Percentiles rank a stretch among this genome's conserved stretches.
phyloP scores from a whole-genome alignment of 306 rosid species.

The Trifolium fragiferum region DNA sequence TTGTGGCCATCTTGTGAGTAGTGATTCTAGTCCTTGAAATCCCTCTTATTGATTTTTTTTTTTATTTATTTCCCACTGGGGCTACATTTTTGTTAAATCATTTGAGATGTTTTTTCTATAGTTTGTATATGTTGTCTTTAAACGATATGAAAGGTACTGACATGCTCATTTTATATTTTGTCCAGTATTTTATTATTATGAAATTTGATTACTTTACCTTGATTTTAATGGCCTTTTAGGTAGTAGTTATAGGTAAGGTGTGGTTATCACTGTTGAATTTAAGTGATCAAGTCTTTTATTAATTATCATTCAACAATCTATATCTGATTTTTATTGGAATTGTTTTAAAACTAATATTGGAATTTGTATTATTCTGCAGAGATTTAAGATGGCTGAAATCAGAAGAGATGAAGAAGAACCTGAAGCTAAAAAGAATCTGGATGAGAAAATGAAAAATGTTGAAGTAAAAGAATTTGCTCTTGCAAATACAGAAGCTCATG shows the following conservation, averaged over 20 bases:
- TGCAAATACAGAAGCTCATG: conserved; percentile 52
- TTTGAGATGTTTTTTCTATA: conserved; percentile 1
- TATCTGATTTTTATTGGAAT: conserved; percentile 36
- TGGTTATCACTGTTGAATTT: background rate
- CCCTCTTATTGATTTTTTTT: background rate
- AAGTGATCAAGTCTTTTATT: background rate
- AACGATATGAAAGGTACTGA: background rate
- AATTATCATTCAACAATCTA: conserved; percentile 2
- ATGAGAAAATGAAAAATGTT: conserved; percentile 60
- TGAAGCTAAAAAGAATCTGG: conserved; percentile 55
- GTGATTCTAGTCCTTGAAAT: background rate
- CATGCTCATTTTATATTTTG: background rate
- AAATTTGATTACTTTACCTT: background rate
- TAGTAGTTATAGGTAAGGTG: conserved; percentile 1
- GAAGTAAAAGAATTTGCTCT: conserved; percentile 62
- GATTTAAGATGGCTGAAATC: conserved; percentile 49
- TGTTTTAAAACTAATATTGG: conserved; percentile 1
- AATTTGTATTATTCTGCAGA: conserved; percentile 52
- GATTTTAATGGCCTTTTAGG: background rate
- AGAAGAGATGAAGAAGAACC: conserved; percentile 57
- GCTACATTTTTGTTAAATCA: background rate
- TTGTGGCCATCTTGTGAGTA: conserved; percentile 9
- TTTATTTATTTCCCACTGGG: background rate
- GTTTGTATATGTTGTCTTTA: background rate
- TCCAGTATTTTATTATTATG: background rate